Percentiles rank a stretch among this genome's conserved stretches.
Evolutionary conservation across 2,329 filamentous ascomycete species (phyloP).

Genomic region (Penicillium occitanis): DNA sequence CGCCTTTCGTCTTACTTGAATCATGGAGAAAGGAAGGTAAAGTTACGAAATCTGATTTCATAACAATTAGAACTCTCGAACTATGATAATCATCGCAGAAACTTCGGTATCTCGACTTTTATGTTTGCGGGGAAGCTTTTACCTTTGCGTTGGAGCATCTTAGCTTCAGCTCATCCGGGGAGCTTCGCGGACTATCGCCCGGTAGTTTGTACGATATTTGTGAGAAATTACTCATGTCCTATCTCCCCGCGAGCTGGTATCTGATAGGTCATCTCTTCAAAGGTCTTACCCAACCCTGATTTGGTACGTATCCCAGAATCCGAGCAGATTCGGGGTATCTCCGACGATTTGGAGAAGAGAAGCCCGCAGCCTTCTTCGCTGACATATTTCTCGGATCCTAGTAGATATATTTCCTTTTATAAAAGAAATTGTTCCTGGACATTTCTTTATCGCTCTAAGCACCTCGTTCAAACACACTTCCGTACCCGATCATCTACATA

Average conservation of each 20-base stretch:
- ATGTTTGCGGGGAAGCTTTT: not conserved
- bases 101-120: not conserved
- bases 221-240: not conserved
- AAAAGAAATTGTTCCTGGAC: not conserved
- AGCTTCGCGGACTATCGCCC: not conserved
- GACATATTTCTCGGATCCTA: not conserved
- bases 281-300: not conserved
- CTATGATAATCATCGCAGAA: not conserved
- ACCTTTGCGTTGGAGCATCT: not conserved
- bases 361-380: not conserved
- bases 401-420: not conserved
- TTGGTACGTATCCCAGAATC: not conserved
- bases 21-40: not conserved
- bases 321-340: not conserved
- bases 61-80: not conserved
- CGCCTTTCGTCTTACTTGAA: no score
- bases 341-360: not conserved
- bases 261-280: not conserved
- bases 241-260: not conserved
- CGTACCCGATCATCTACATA: not conserved
- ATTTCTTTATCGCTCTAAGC: not conserved
- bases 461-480: not conserved
- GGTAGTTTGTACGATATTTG: not conserved
- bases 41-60: not conserved
- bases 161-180: not conserved